These are phyloP conservation scores for Eucalyptus sp. DNA, from an alignment of 345 rosid genomes.

Conservation along the genomic window DNA sequence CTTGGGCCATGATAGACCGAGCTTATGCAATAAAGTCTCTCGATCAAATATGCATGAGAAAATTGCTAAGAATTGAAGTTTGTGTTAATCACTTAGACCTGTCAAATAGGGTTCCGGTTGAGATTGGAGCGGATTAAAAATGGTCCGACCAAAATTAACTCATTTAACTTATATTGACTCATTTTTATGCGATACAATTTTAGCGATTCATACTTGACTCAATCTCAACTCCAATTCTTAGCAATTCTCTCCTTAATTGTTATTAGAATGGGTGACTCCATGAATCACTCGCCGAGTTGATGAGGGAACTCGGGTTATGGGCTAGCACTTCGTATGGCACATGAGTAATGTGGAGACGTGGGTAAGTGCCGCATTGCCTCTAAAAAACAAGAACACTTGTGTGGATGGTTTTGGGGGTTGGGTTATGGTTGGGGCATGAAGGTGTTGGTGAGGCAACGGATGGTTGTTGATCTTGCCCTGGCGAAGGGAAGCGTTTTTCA, in stretches of 20 bases:
- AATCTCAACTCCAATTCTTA: not conserved
- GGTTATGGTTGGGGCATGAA: not conserved
- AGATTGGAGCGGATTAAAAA: not conserved
- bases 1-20: not conserved
- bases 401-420: not conserved
- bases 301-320: not conserved
- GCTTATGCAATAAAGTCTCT: not conserved
- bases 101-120: not conserved
- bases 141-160: accelerated
- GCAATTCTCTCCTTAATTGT: not conserved
- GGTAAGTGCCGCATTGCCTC: not conserved
- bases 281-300: not conserved
- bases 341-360: not conserved
- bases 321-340: not conserved
- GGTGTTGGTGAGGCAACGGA: not conserved
- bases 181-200: not conserved
- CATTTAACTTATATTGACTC: not conserved
- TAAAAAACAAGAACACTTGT: not conserved
- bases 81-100: not conserved
- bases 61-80: not conserved
- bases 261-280: not conserved
- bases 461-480: not conserved
- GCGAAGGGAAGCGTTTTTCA: not conserved
- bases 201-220: accelerated
- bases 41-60: not conserved